A percentile compares a stretch with the other conserved stretches of the same genome.
Evolutionary conservation across 345 rosid species (phyloP).

Genomic region (Anacardium occidentale): DNA sequence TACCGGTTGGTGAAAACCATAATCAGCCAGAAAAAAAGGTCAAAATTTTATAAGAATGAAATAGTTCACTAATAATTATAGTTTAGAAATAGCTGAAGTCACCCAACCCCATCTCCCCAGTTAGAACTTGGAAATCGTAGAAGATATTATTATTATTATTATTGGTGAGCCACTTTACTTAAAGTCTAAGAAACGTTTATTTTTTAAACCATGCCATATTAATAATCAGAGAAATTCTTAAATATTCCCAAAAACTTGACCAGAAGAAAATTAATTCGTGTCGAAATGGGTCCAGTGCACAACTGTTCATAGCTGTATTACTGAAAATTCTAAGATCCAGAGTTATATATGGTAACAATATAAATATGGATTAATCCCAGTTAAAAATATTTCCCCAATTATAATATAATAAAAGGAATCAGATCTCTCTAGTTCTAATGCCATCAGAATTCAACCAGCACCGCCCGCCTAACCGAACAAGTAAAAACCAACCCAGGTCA

Average conservation of each 20-base stretch:
- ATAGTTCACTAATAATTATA: neutral
- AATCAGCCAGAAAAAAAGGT: too few species aligned
- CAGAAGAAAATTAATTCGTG: too few species aligned
- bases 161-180: conserved; percentile 29
- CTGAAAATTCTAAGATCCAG: neutral
- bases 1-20: too few species aligned
- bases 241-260: too few species aligned
- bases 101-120: conserved; percentile 11
- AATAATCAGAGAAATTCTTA: too few species aligned
- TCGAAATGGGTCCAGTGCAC: neutral
- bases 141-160: conserved; percentile 14
- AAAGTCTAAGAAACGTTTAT: conserved; percentile 4
- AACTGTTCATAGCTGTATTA: neutral
- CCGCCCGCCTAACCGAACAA: neutral
- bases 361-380: neutral
- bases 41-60: too few species aligned
- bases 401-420: neutral
- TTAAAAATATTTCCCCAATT: neutral
- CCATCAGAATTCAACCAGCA: neutral
- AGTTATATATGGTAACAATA: neutral
- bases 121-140: neutral
- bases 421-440: neutral
- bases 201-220: too few species aligned
- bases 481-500: neutral
- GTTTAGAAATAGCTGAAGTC: neutral